Evolutionary conservation across 257 asterid species (phyloP), one percentile per base, ranked within the genome.

Genomic region (Schizonepeta tenuifolia): DNA sequence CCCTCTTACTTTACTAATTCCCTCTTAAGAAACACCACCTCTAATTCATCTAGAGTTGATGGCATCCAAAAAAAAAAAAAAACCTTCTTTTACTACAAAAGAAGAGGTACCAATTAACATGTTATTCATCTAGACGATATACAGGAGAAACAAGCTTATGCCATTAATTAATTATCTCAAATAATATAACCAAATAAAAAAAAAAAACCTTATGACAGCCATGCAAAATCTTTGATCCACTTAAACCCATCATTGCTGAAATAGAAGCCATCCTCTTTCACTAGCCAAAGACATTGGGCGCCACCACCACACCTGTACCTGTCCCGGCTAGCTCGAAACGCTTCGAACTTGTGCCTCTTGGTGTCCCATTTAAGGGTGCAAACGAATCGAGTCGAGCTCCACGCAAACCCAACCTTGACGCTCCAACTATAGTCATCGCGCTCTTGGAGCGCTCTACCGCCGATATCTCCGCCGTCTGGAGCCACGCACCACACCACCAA

Each of bases 381-480:
- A 28, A 21, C 50, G 74, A 79, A 83, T 24, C 9, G 50, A 26
- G 67, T 2, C 65, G 81, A 58, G 24, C 70, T 61, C 76, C 69
- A 59, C 2, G 69, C 31, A 2, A 49, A 47, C 21, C 55, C 68
- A 0, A 72, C 50, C 3, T 69, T 40, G 4, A 83, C 88, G 10
- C 9, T 69, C 88, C 88, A 86, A 9, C 90, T 63, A 9, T 79
- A 86, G 1, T 83, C 88, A 46, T 86, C 90, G n/a, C 77, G 80
- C 70, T 86, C 90, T 57, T 83, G 90, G 14, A 86, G 72, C 0
- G 88, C 86, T 35, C 88, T 69, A 2, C 88, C 85, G 0, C 90
- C 86, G 6, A 86, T 79, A 12, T 77, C 83, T 3, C 55, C 81
- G 2, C 9, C 33, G 44, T 72, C 77, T 0, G 65, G 28, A 0